phyloP scores from a whole-genome alignment of 2,329 filamentous ascomycete species.

The Exophiala oligosperma region DNA sequence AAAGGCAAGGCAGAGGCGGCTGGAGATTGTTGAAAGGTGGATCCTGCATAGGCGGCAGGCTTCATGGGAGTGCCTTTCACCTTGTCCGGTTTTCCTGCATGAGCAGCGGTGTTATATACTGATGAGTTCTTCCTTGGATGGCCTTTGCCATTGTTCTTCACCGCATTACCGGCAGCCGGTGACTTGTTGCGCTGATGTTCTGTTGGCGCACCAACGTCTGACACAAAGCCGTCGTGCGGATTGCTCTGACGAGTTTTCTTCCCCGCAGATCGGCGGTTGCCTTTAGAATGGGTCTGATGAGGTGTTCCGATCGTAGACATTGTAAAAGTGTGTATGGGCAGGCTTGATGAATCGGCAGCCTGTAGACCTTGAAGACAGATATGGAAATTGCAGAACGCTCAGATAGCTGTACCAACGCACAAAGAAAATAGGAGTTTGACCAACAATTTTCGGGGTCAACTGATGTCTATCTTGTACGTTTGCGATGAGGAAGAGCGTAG shows the following conservation, averaged over 20 bases:
- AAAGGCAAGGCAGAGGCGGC: slow-evolving; percentile 87
- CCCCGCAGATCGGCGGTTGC: slow-evolving; percentile 46
- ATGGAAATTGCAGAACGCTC: slow-evolving; percentile 31
- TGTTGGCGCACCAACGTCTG: slow-evolving; percentile 7
- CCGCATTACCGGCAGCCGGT: slow-evolving; percentile 5
- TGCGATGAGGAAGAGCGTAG: slow-evolving; percentile 25
- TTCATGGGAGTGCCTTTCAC: slow-evolving; percentile 46
- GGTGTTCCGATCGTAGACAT: slow-evolving; percentile 46
- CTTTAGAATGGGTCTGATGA: slow-evolving; percentile 36
- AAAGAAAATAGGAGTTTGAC: slow-evolving; percentile 11
- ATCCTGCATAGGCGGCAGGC: slow-evolving; percentile 74
- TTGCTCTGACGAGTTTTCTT: slow-evolving; percentile 41
- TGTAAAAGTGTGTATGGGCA: slow-evolving; percentile 32
- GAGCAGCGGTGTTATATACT: slow-evolving; percentile 35
- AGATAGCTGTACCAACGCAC: slow-evolving; percentile 16
- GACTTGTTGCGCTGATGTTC: slow-evolving; percentile 14
- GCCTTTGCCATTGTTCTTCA: slow-evolving; percentile 35
- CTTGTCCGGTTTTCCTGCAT: slow-evolving; percentile 29
- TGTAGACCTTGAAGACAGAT: slow-evolving; percentile 33
- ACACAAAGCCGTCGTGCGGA: slow-evolving; percentile 32
- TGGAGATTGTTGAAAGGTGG: slow-evolving; percentile 92
- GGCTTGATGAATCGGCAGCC: slow-evolving; percentile 54
- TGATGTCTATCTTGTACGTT: slow-evolving; percentile 28
- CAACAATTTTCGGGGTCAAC: not conserved
- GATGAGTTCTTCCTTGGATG: slow-evolving; percentile 33